These are phyloP conservation scores for Corymbia maculata DNA, from an alignment of 345 rosid species.

Conservation along the genomic window DNA sequence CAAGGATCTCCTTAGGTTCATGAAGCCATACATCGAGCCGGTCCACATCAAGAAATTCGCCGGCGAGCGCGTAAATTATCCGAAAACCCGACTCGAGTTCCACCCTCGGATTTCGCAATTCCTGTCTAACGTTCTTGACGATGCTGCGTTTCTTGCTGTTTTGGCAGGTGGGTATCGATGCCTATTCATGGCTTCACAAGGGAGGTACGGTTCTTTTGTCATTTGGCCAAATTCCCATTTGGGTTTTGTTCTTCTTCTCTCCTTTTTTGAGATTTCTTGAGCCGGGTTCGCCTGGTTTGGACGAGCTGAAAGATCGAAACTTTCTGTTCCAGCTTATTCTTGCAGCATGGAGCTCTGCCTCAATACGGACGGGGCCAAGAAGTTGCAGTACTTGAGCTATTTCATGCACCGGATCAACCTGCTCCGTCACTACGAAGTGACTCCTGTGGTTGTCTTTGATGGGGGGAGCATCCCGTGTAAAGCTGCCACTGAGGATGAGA, in stretches of 20 bases:
- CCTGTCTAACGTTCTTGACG: background rate
- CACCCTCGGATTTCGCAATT: background rate
- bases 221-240: background rate
- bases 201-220: conserved; percentile 34
- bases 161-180: conserved; percentile 89
- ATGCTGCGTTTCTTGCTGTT: background rate
- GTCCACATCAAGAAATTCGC: conserved; percentile 74
- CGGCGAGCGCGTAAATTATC: conserved; percentile 44
- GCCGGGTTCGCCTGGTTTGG: background rate
- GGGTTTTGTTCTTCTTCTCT: background rate
- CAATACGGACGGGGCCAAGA: conserved; percentile 47
- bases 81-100: background rate
- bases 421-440: conserved; percentile 52
- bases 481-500: conserved; percentile 58
- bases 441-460: conserved; percentile 78
- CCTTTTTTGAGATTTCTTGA: background rate
- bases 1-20: conserved; percentile 82
- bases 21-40: conserved; percentile 68
- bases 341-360: conserved; percentile 95
- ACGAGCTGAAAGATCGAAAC: background rate
- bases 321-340: conserved; percentile 55
- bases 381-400: conserved; percentile 53
- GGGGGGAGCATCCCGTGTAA: conserved; percentile 79
- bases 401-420: conserved; percentile 79
- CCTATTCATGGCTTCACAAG: conserved; percentile 90